These are phyloP conservation scores for Fallopia convolvulus DNA, from an alignment of 148 eudicot species.

Conservation along the genomic window DNA sequence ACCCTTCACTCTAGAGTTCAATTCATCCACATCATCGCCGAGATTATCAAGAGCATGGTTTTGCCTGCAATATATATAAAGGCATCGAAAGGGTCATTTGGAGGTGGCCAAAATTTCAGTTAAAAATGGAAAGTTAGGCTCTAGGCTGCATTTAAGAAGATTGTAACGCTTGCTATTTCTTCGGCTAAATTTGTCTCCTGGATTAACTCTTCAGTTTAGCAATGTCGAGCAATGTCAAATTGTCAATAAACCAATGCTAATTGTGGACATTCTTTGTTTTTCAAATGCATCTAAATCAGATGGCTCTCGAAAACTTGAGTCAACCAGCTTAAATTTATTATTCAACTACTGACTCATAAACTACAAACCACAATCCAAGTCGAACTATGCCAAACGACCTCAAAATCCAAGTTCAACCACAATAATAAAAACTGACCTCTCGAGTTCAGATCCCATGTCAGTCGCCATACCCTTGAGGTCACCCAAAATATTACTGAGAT, in stretches of 20 bases:
- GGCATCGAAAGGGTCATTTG: not conserved
- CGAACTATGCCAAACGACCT: not conserved
- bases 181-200: too few relatives aligned
- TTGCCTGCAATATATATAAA: constrained; percentile 46
- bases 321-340: too few relatives aligned
- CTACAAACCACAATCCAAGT: too few relatives aligned
- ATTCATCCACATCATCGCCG: constrained; percentile 62
- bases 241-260: too few relatives aligned
- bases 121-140: not conserved
- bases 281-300: too few relatives aligned
- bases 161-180: not conserved
- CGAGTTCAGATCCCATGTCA: constrained; percentile 86
- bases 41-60: constrained; percentile 82
- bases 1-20: constrained; percentile 74
- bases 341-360: too few relatives aligned
- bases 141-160: not conserved
- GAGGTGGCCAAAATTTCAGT: not conserved
- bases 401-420: not conserved
- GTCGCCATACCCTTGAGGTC: constrained; percentile 90
- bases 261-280: too few relatives aligned
- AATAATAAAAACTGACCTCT: constrained; percentile 35
- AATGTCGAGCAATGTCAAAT: too few relatives aligned
- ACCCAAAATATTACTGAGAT: constrained; percentile 70
- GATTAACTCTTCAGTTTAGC: too few relatives aligned
- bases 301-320: too few relatives aligned